A percentile compares a stretch with the other conserved stretches of the same genome.
Conservation (phyloP, 2,329 filamentous ascomycete genomes). For the Aspergillus ustus region DNA sequence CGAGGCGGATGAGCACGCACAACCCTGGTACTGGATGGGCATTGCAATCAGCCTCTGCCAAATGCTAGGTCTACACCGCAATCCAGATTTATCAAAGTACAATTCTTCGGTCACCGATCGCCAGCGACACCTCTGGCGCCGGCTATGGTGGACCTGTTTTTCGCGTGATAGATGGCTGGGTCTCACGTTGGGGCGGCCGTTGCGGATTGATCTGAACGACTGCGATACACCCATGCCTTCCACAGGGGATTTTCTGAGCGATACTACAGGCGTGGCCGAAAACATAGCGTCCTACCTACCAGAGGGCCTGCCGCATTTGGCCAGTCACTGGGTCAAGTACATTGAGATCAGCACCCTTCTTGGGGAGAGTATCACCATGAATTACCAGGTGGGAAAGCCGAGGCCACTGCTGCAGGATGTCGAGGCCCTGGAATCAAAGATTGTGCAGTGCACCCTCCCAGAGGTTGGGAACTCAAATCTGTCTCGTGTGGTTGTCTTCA, state of each 20-base stretch:
- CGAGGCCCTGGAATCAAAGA: slow-evolving; percentile 28
- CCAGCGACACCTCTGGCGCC: slow-evolving; percentile 40
- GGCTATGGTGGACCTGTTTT: slow-evolving; percentile 49
- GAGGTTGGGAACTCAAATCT: slow-evolving; percentile 19
- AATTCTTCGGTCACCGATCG: slow-evolving; percentile 27
- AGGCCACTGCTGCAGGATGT: slow-evolving; percentile 4
- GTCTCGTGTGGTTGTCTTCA: slow-evolving; percentile 24
- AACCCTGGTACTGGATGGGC: slow-evolving; percentile 55
- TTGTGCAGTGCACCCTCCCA: slow-evolving; percentile 25
- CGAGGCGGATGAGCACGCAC: slow-evolving; percentile 46
- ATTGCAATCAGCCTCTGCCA: slow-evolving; percentile 50
- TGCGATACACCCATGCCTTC: slow-evolving; percentile 41
- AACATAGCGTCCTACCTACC: slow-evolving; percentile 15
- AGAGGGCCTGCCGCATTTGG: slow-evolving; percentile 25
- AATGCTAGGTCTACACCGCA: slow-evolving; percentile 49
- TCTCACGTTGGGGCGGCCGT: slow-evolving; percentile 45
- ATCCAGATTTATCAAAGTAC: slow-evolving; percentile 21
- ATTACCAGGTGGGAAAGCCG: slow-evolving; percentile 28
- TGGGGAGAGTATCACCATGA: slow-evolving; percentile 30
- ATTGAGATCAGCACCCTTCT: slow-evolving; percentile 33
- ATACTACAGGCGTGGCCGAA: slow-evolving; percentile 22
- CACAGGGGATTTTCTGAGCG: slow-evolving; percentile 32
- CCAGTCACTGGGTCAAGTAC: slow-evolving; percentile 32
- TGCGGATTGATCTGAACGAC: slow-evolving; percentile 45
- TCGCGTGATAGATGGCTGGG: slow-evolving; percentile 49